phyloP scores from a whole-genome alignment of 352 stramenopile genomes.

The Phytophthora cajani region DNA sequence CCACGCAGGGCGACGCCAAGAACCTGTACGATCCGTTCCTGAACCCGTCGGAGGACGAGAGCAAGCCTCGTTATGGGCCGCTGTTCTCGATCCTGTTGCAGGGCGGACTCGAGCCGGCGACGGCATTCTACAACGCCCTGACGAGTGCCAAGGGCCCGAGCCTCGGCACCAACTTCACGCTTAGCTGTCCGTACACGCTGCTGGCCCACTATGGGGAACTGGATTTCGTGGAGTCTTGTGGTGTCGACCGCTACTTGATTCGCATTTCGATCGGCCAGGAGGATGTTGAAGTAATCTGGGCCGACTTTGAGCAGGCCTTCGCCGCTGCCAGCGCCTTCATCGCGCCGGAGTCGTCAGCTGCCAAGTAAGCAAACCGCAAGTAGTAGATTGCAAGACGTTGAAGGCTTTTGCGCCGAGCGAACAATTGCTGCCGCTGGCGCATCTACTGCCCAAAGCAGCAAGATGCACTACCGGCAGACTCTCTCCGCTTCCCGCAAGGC shows the following conservation, averaged over 20 bases:
- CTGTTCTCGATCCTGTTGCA: slow-evolving; percentile 90
- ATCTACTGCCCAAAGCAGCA: slow-evolving; percentile 33
- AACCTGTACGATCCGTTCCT: slow-evolving; percentile 75
- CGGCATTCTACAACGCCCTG: slow-evolving; percentile 91
- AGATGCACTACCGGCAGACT: slow-evolving; percentile 23
- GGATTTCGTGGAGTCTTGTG: slow-evolving; percentile 90
- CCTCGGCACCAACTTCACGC: slow-evolving; percentile 95
- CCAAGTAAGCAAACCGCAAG: slow-evolving; percentile 21
- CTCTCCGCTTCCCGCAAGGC: slow-evolving; percentile 21
- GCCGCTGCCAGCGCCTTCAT: slow-evolving; percentile 26
- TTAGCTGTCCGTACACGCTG: slow-evolving; percentile 93
- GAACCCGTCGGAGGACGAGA: slow-evolving; percentile 13
- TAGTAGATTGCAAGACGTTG: background rate
- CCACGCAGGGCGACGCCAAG: slow-evolving; percentile 57
- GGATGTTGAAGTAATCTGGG: slow-evolving; percentile 77
- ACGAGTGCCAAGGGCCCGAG: slow-evolving; percentile 87
- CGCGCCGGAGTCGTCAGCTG: slow-evolving; percentile 9
- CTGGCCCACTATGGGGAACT: slow-evolving; percentile 94
- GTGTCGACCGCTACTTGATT: slow-evolving; percentile 91
- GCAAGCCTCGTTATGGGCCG: slow-evolving; percentile 76
- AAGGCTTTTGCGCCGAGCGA: slow-evolving; percentile 13
- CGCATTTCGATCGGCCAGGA: slow-evolving; percentile 93
- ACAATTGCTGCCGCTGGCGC: slow-evolving; percentile 20
- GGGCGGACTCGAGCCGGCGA: slow-evolving; percentile 64
- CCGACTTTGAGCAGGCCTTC: slow-evolving; percentile 48